phyloP scores from a whole-genome alignment of 345 rosid species.

The Populus simonii region DNA sequence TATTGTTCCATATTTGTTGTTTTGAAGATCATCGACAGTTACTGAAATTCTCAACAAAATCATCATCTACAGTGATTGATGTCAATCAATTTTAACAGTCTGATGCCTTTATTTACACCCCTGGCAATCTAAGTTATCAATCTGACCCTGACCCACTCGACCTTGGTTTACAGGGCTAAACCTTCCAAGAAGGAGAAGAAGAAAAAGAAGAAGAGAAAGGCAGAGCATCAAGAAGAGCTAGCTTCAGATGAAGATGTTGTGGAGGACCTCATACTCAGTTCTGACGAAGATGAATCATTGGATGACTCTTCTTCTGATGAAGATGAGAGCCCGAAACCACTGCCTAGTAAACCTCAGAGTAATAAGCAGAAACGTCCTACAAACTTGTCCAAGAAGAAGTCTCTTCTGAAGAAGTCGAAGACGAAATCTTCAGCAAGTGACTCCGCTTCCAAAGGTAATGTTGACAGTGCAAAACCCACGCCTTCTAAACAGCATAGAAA shows the following conservation, averaged over 20 bases:
- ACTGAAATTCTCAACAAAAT: neutral
- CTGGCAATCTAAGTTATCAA: neutral
- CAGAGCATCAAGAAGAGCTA: constrained; percentile 26
- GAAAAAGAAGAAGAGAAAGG: constrained; percentile 42
- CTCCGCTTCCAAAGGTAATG: neutral
- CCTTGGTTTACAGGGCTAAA: constrained; percentile 37
- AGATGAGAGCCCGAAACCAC: constrained; percentile 11
- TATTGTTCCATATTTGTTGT: neutral
- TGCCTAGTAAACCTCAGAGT: constrained; percentile 5
- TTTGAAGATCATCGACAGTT: neutral
- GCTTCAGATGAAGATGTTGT: constrained; percentile 75
- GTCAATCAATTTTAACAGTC: neutral
- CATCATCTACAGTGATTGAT: no score
- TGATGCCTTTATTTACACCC: neutral
- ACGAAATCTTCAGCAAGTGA: constrained; percentile 9
- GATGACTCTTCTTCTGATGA: constrained; percentile 32
- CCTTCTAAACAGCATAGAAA: neutral
- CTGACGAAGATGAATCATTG: constrained; percentile 68
- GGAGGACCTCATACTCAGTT: constrained; percentile 82
- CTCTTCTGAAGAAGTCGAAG: constrained; percentile 23
- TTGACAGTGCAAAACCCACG: neutral
- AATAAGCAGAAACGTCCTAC: constrained; percentile 31
- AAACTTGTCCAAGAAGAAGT: constrained; percentile 14
- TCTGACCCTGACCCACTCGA: neutral
- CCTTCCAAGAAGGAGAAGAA: constrained; percentile 44